A percentile compares a stretch with the other conserved stretches of the same genome.
Evolutionary conservation across 108 stramenopile genomes (phyloP).

Genomic region (Cyclostephanos invisitatus): DNA sequence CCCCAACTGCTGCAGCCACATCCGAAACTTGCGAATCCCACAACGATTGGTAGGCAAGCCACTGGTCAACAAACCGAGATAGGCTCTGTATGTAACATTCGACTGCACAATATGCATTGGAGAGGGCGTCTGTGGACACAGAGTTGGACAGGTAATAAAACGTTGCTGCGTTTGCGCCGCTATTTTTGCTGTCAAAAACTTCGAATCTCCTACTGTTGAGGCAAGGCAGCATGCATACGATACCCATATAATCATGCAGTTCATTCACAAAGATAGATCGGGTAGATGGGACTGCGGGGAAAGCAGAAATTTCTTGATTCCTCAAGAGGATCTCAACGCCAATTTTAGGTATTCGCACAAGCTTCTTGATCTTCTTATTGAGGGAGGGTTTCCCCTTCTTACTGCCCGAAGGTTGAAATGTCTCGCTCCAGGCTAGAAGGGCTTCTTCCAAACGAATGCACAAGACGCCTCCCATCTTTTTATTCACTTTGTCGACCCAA

Average conservation of each 20-base stretch:
- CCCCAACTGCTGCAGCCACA: constrained; percentile 78
- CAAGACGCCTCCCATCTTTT: constrained; percentile 66
- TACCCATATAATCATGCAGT: constrained; percentile 82
- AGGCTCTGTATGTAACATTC: constrained; percentile 73
- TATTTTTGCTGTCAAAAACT: constrained; percentile 71
- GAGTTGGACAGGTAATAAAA: constrained; percentile 62
- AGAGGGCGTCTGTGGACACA: constrained; percentile 51
- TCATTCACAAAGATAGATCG: constrained; percentile 72
- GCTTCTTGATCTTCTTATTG: constrained; percentile 23
- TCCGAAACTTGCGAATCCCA: constrained; percentile 93
- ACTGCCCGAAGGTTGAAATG: constrained; percentile 33
- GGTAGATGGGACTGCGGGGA: constrained; percentile 70
- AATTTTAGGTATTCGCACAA: constrained; percentile 56
- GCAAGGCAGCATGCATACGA: constrained; percentile 81
- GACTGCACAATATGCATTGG: constrained; percentile 69
- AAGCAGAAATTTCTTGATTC: constrained; percentile 85
- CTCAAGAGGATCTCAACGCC: constrained; percentile 76
- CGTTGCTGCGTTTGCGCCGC: constrained; percentile 27
- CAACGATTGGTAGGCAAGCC: constrained; percentile 94
- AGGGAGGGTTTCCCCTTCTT: neutral
- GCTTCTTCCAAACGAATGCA: constrained; percentile 67
- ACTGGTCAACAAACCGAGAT: constrained; percentile 76
- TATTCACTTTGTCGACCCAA: constrained; percentile 75
- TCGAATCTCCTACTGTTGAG: constrained; percentile 88
- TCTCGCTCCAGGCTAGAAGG: constrained; percentile 65